A percentile compares a stretch with the other conserved stretches of the same genome.
Evolutionary conservation across 2,329 filamentous ascomycete species (phyloP).

Genomic region (Pleomassaria siparia): DNA sequence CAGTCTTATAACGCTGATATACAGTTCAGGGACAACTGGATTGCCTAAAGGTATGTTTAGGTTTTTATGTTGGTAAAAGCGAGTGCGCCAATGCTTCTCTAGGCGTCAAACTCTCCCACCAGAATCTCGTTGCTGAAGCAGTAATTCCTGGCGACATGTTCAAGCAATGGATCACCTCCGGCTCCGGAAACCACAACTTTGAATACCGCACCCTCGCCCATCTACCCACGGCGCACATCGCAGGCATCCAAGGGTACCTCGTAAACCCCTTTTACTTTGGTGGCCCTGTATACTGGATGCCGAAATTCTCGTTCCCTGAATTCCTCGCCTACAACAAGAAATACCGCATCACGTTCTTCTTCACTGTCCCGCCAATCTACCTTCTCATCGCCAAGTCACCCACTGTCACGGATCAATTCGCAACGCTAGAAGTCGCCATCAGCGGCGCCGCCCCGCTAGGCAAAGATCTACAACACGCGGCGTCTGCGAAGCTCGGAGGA

Average conservation of each 20-base stretch:
- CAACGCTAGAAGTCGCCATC: constrained; percentile 50
- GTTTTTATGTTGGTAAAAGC: not conserved
- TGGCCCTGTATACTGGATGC: constrained; percentile 62
- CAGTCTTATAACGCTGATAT: constrained; percentile 49
- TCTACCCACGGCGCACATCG: constrained; percentile 51
- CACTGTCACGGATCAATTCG: constrained; percentile 59
- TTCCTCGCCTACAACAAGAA: constrained; percentile 57
- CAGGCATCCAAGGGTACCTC: constrained; percentile 51
- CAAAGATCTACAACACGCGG: constrained; percentile 55
- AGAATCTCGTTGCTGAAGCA: constrained; percentile 47
- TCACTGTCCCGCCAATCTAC: constrained; percentile 64
- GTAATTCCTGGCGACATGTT: constrained; percentile 36
- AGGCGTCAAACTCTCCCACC: constrained; percentile 48
- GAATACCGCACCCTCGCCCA: constrained; percentile 49
- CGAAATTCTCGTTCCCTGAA: constrained; percentile 57
- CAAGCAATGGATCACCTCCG: constrained; percentile 26
- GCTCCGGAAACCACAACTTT: constrained; percentile 23
- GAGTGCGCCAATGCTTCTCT: constrained; percentile 1
- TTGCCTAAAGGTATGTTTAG: constrained; percentile 45
- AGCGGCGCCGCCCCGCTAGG: constrained; percentile 61
- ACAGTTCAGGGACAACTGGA: constrained; percentile 52
- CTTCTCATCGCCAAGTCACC: constrained; percentile 61
- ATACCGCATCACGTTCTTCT: constrained; percentile 56
- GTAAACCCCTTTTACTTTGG: constrained; percentile 47
- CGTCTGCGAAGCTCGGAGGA: constrained; percentile 53